phyloP scores from a whole-genome alignment of 2,329 filamentous ascomycete species.

The Thielaviopsis musarum region DNA sequence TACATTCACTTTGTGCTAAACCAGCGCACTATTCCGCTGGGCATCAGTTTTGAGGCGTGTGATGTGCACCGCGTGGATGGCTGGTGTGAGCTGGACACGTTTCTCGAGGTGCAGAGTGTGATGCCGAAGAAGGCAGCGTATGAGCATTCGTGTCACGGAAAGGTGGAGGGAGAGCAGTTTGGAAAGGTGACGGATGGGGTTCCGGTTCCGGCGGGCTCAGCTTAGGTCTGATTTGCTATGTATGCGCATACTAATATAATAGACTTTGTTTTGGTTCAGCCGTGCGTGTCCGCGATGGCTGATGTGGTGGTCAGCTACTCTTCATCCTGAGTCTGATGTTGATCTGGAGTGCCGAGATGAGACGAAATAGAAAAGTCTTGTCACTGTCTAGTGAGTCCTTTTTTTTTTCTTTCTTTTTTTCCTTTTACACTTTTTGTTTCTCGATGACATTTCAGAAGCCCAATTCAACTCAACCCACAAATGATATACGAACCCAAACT shows the following conservation, averaged over 20 bases:
- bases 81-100: constrained; percentile 59
- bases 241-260: background rate
- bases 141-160: constrained; percentile 49
- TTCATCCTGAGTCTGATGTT: too few relatives aligned
- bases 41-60: constrained; percentile 48
- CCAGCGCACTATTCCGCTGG: constrained; percentile 55
- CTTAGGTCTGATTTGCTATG: background rate
- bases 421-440: constrained; percentile 10
- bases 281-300: too few relatives aligned
- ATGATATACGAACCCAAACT: too few relatives aligned
- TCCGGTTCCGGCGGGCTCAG: constrained; percentile 15
- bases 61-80: constrained; percentile 47
- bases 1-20: constrained; percentile 64
- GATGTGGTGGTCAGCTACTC: too few relatives aligned
- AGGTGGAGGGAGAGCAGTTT: constrained; percentile 23
- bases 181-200: constrained; percentile 24
- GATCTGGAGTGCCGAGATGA: too few relatives aligned
- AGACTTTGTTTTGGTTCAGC: background rate
- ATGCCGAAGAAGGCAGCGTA: constrained; percentile 43
- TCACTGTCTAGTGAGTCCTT: background rate
- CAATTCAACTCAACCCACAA: too few relatives aligned
- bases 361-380: too few relatives aligned
- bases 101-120: constrained; percentile 42
- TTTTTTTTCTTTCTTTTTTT: constrained; percentile 16
- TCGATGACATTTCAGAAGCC: background rate